Evolutionary conservation across 2,329 filamentous ascomycete genomes (phyloP).

Genomic region (Paracoccidioides lutzii): DNA sequence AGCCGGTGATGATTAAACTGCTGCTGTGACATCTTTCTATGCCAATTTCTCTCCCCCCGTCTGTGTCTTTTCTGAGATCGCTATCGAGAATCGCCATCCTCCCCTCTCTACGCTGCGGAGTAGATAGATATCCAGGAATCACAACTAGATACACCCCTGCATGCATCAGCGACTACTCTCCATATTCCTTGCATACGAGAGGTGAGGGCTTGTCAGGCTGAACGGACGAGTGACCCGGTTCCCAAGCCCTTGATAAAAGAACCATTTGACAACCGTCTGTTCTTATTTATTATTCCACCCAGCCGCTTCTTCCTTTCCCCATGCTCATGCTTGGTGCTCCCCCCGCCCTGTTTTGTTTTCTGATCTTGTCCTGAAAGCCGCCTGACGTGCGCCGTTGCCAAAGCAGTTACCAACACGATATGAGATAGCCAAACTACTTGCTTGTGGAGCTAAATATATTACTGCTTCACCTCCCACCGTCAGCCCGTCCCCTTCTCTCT

Average conservation of each 20-base stretch:
- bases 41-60: too few species aligned
- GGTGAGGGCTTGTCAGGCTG: not conserved
- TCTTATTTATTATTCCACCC: not conserved
- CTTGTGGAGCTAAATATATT: too few species aligned
- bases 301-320: not conserved
- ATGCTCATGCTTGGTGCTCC: not conserved
- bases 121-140: not conserved
- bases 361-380: not conserved
- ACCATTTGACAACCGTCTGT: too few species aligned
- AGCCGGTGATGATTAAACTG: not conserved
- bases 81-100: too few species aligned
- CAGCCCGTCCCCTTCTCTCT: too few species aligned
- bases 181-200: not conserved
- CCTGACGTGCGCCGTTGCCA: not conserved
- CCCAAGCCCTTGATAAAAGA: not conserved
- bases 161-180: conserved; percentile 1
- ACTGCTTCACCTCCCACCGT: too few species aligned
- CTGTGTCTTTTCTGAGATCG: too few species aligned
- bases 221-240: not conserved
- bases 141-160: not conserved
- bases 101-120: too few species aligned
- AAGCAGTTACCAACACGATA: not conserved
- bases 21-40: not conserved
- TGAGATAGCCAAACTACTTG: too few species aligned
- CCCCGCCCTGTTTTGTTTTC: not conserved